Conservation (phyloP, 371 early-diverging fungal genomes). For the Entomophthora muscae region DNA sequence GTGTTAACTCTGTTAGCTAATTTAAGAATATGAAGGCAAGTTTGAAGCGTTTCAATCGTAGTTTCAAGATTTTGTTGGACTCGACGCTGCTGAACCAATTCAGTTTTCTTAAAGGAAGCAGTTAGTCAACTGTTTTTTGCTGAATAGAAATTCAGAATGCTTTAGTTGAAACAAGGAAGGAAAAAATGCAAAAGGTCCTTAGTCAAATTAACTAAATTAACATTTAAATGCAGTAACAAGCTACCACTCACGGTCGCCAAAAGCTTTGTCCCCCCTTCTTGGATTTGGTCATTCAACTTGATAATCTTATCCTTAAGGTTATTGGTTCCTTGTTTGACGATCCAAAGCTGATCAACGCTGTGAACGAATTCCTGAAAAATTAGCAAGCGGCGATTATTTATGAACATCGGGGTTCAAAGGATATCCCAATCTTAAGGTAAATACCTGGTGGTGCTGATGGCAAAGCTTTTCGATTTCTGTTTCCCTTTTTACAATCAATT, state of each 20-base stretch:
- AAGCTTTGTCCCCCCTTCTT: conserved; percentile 55
- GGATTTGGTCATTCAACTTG: conserved; percentile 67
- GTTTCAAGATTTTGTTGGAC: conserved; percentile 76
- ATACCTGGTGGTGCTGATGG: conserved; percentile 81
- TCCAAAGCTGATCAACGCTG: conserved; percentile 84
- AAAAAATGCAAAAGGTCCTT: too few species aligned
- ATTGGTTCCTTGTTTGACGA: conserved; percentile 77
- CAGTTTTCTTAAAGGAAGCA: conserved; percentile 56
- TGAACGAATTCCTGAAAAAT: conserved; percentile 75
- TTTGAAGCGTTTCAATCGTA: conserved; percentile 64
- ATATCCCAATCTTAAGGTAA: too few species aligned
- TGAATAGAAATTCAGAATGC: too few species aligned
- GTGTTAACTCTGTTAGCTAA: conserved; percentile 66
- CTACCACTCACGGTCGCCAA: conserved; percentile 41
- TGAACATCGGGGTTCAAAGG: too few species aligned
- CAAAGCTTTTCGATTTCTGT: conserved; percentile 96
- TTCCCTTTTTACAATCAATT: conserved; percentile 72
- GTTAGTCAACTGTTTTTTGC: too few species aligned
- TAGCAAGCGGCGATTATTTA: background rate
- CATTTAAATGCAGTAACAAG: too few species aligned
- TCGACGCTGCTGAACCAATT: conserved; percentile 62
- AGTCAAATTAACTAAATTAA: too few species aligned
- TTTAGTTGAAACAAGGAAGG: too few species aligned
- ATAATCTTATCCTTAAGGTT: conserved; percentile 65
- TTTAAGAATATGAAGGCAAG: conserved; percentile 73